phyloP scores from a whole-genome alignment of 345 rosid genomes.

The Corymbia maculata region DNA sequence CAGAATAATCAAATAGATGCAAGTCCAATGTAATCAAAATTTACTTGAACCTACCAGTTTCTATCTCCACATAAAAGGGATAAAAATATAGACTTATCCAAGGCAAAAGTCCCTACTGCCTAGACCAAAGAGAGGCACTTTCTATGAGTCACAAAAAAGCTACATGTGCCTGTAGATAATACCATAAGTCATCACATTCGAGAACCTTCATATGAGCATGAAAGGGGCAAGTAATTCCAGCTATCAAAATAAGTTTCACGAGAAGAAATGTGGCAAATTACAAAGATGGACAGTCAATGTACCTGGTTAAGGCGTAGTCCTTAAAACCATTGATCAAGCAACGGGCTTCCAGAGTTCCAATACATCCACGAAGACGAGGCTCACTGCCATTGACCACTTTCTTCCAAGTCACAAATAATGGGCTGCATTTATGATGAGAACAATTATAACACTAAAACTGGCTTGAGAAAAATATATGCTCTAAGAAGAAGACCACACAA shows the following conservation, averaged over 20 bases:
- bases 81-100: neutral
- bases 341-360: slow-evolving; percentile 91
- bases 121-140: neutral
- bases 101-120: neutral
- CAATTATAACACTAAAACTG: neutral
- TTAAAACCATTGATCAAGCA: slow-evolving; percentile 70
- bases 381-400: slow-evolving; percentile 76
- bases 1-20: neutral
- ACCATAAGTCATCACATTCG: neutral
- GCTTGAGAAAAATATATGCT: neutral
- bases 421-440: slow-evolving; percentile 37
- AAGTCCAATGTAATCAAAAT: neutral
- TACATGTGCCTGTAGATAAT: neutral
- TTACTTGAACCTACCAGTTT: neutral
- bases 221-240: neutral
- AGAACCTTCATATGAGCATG: neutral
- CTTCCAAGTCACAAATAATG: slow-evolving; percentile 98
- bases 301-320: slow-evolving; percentile 97
- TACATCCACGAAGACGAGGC: slow-evolving; percentile 98
- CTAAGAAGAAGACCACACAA: neutral
- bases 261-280: neutral
- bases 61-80: neutral
- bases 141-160: neutral
- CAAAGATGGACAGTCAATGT: slow-evolving; percentile 2
- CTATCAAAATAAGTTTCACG: neutral